phyloP scores from a whole-genome alignment of 129 eudicot genomes.

The Erigeron canadensis region DNA sequence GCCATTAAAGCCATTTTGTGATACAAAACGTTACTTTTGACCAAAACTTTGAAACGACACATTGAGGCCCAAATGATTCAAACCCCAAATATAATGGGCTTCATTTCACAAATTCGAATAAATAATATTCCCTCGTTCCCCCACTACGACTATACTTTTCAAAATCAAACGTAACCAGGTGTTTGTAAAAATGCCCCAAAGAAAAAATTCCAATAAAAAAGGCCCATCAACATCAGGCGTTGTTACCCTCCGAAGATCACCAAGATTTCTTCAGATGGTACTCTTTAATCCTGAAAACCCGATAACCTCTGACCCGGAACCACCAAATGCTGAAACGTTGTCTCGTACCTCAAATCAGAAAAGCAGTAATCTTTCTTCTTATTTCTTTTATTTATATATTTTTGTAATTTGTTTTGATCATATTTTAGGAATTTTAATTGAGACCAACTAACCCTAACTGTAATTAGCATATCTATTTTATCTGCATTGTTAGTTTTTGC shows the following conservation, averaged over 20 bases:
- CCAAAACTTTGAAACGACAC: neutral
- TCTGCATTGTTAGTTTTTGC: too few species aligned
- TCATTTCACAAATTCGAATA: neutral
- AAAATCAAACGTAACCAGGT: constrained; percentile 20
- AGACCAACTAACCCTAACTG: too few species aligned
- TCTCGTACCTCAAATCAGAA: constrained; percentile 16
- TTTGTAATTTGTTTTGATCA: neutral
- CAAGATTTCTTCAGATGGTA: constrained; percentile 47
- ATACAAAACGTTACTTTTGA: too few species aligned
- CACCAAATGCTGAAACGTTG: constrained; percentile 12
- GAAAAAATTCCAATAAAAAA: constrained; percentile 25
- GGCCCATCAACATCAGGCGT: constrained; percentile 23
- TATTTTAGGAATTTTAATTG: neutral
- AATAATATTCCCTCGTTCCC: neutral
- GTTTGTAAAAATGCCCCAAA: constrained; percentile 63
- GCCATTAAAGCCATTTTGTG: too few species aligned
- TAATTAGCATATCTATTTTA: too few species aligned
- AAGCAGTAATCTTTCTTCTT: neutral
- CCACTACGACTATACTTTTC: neutral
- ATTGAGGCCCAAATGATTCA: constrained; percentile 8
- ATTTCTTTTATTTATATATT: neutral
- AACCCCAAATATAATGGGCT: constrained; percentile 11
- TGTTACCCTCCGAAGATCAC: constrained; percentile 52
- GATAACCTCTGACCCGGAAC: constrained; percentile 32
- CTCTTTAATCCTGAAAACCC: constrained; percentile 19